phyloP scores from a whole-genome alignment of 257 asterid genomes.

The Ophiorrhiza pumila region DNA sequence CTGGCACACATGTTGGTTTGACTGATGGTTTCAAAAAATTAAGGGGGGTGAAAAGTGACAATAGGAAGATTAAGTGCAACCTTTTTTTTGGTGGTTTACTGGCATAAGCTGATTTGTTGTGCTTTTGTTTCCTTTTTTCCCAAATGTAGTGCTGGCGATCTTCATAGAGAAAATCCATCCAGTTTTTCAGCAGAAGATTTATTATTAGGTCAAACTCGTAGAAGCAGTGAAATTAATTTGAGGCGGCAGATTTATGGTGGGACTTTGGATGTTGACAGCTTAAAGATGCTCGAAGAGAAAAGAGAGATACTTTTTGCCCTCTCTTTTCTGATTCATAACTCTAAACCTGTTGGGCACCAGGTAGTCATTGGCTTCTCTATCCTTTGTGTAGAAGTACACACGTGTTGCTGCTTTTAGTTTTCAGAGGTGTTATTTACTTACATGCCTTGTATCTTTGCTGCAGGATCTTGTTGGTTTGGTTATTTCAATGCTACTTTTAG shows the following conservation, averaged over 20 bases:
- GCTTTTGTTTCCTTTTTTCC: slow-evolving; percentile 12
- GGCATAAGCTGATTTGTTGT: background rate
- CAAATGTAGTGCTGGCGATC: slow-evolving; percentile 35
- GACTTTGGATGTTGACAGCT: slow-evolving; percentile 57
- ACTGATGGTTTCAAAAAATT: background rate
- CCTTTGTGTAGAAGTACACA: background rate
- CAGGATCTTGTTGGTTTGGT: slow-evolving; percentile 99
- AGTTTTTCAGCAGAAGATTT: slow-evolving; percentile 40
- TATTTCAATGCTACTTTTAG: slow-evolving; percentile 88
- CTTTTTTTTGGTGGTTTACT: background rate
- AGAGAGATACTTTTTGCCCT: slow-evolving; percentile 67
- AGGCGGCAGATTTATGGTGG: slow-evolving; percentile 54
- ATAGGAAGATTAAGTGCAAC: background rate
- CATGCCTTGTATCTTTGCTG: slow-evolving; percentile 20
- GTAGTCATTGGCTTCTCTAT: slow-evolving; percentile 26
- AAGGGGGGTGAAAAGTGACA: background rate
- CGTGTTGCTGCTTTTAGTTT: too few relatives aligned
- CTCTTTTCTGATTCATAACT: slow-evolving; percentile 83
- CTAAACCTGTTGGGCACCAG: slow-evolving; percentile 99
- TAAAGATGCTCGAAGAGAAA: slow-evolving; percentile 79
- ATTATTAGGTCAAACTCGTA: slow-evolving; percentile 30
- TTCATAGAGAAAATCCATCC: slow-evolving; percentile 19
- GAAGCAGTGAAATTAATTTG: slow-evolving; percentile 41
- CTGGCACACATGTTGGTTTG: background rate
- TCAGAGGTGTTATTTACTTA: too few relatives aligned